phyloP scores from a whole-genome alignment of 129 eudicot genomes.

The Solidago caesia region DNA sequence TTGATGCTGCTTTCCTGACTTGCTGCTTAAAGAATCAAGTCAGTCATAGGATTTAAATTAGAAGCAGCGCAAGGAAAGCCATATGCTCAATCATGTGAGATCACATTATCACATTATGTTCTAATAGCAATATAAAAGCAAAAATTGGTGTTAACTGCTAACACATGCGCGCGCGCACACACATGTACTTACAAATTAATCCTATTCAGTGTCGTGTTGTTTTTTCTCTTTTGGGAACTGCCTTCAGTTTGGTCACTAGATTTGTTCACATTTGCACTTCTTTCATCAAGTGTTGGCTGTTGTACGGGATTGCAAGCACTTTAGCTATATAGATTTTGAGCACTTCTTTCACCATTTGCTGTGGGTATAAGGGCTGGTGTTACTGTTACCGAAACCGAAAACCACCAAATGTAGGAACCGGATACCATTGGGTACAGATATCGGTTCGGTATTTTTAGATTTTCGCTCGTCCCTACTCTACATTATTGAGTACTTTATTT shows the following conservation, averaged over 20 bases:
- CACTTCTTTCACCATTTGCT: conserved; percentile 14
- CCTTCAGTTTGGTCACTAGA: conserved; percentile 20
- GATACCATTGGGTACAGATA: too few relatives aligned
- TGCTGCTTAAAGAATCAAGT: conserved; percentile 40
- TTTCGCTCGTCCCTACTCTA: too few relatives aligned
- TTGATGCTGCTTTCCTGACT: conserved; percentile 65
- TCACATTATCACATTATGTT: not conserved
- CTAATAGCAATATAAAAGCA: not conserved
- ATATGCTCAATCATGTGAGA: not conserved
- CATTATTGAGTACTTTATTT: too few relatives aligned
- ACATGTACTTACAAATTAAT: conserved; percentile 61
- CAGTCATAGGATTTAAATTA: not conserved
- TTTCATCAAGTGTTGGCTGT: conserved; percentile 28
- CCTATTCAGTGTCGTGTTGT: conserved; percentile 53
- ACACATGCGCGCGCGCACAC: not conserved
- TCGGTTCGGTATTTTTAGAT: too few relatives aligned
- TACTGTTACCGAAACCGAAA: too few relatives aligned
- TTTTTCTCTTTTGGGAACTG: conserved; percentile 35
- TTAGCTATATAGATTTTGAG: conserved; percentile 12
- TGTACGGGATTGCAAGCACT: conserved; percentile 21
- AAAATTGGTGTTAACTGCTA: not conserved
- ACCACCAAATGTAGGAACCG: too few relatives aligned
- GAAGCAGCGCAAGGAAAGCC: not conserved
- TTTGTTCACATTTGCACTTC: conserved; percentile 23
- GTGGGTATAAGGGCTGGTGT: too few relatives aligned